Evolutionary conservation across 148 eudicot species (phyloP).

Genomic region (Tetragonia tetragonoides): DNA sequence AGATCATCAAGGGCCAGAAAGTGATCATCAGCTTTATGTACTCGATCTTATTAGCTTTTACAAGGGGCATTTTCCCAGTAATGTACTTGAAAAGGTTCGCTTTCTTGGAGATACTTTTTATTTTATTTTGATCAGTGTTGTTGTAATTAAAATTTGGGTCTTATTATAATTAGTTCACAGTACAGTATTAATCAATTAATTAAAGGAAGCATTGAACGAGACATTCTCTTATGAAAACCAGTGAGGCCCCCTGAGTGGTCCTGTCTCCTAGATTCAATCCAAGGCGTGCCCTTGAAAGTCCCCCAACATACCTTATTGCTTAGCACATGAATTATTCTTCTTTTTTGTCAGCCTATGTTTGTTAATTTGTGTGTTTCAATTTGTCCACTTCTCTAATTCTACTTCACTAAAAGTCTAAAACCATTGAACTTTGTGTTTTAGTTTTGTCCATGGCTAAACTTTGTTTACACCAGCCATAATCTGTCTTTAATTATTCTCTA

Average conservation of each 20-base stretch:
- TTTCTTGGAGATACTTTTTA: slow-evolving; percentile 27
- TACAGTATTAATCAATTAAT: not conserved
- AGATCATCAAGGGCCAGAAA: slow-evolving; percentile 33
- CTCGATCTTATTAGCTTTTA: slow-evolving; percentile 15
- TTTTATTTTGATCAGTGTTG: not conserved
- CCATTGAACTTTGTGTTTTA: slow-evolving; percentile 25
- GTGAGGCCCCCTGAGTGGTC: slow-evolving; percentile 48
- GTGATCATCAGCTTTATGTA: slow-evolving; percentile 32
- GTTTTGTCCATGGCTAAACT: slow-evolving; percentile 22
- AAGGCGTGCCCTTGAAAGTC: slow-evolving; percentile 89
- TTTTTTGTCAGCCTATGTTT: slow-evolving; percentile 44
- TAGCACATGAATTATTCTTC: slow-evolving; percentile 76
- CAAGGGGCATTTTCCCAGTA: slow-evolving; percentile 5
- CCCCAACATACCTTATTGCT: slow-evolving; percentile 43
- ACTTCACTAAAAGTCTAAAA: not conserved
- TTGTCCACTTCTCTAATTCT: slow-evolving; percentile 14
- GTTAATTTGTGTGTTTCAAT: slow-evolving; percentile 16
- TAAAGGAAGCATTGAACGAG: slow-evolving; percentile 23
- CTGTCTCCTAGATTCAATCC: slow-evolving; percentile 89
- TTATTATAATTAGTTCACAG: not conserved
- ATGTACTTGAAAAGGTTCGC: slow-evolving; percentile 39
- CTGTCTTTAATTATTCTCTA: slow-evolving; percentile 22
- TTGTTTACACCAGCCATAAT: not conserved
- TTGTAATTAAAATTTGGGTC: not conserved
- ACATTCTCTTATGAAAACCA: slow-evolving; percentile 55